Conservation (phyloP, 2,329 filamentous ascomycete species). For the Akanthomyces dipterigenus region DNA sequence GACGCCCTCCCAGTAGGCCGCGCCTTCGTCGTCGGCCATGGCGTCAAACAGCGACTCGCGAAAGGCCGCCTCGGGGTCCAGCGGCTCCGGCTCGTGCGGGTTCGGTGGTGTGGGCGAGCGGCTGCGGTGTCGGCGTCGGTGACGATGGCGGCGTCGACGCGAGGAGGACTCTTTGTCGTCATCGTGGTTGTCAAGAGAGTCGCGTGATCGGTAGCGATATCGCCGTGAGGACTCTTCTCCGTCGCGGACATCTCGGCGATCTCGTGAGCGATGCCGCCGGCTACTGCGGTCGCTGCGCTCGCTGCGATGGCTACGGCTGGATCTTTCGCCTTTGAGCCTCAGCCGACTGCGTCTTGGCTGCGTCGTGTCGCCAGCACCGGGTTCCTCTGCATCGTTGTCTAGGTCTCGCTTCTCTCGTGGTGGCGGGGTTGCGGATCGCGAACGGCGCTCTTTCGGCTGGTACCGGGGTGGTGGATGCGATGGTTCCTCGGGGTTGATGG, state of each 20-base stretch:
- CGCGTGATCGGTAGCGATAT: slow-evolving; percentile 16
- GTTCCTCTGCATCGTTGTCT: slow-evolving; percentile 14
- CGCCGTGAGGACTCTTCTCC: neutral
- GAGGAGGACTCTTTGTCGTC: neutral
- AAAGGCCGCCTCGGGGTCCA: slow-evolving; percentile 72
- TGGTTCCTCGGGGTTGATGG: slow-evolving; percentile 34
- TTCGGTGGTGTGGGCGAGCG: slow-evolving; percentile 42
- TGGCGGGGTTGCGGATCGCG: slow-evolving; percentile 3
- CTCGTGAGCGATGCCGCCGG: slow-evolving; percentile 14
- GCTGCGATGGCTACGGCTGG: slow-evolving; percentile 17
- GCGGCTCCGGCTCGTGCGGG: slow-evolving; percentile 37
- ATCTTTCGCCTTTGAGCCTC: slow-evolving; percentile 26
- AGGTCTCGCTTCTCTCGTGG: neutral
- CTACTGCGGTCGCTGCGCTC: slow-evolving; percentile 13
- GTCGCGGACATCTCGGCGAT: slow-evolving; percentile 19
- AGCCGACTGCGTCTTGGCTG: slow-evolving; percentile 26
- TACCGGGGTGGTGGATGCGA: neutral
- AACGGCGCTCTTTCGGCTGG: neutral
- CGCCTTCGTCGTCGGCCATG: slow-evolving; percentile 93
- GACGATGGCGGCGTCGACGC: slow-evolving; percentile 23
- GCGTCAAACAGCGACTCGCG: slow-evolving; percentile 94
- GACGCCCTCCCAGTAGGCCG: slow-evolving; percentile 90
- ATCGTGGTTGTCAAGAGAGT: slow-evolving; percentile 8
- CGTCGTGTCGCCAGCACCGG: slow-evolving; percentile 14
- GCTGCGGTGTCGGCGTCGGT: slow-evolving; percentile 22